phyloP scores from a whole-genome alignment of 352 stramenopile species.

The Pythium insidiosum region DNA sequence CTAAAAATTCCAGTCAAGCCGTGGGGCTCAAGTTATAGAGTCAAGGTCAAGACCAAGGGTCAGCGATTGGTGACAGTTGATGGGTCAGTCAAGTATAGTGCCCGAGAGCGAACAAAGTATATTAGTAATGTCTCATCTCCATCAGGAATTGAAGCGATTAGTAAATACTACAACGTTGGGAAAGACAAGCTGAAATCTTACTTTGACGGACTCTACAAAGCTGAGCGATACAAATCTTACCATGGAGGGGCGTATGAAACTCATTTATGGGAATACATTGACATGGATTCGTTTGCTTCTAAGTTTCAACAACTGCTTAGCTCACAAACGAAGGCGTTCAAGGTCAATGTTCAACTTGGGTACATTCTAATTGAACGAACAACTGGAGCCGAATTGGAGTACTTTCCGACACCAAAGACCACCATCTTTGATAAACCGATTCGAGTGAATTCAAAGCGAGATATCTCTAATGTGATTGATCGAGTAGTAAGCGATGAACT shows the following conservation, averaged over 20 bases:
- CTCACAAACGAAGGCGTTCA: slow-evolving; percentile 8
- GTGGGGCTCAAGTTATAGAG: slow-evolving; percentile 1
- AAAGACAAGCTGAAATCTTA: not conserved
- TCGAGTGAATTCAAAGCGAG: slow-evolving; percentile 9
- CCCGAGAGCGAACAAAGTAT: not conserved
- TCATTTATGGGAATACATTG: not conserved
- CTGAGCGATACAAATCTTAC: not conserved
- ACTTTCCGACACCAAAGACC: slow-evolving; percentile 7
- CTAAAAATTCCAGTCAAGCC: not conserved
- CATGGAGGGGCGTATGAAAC: not conserved
- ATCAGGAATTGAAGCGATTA: not conserved
- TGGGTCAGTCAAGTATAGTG: not conserved
- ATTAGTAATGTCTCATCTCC: not conserved
- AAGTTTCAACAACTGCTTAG: not conserved
- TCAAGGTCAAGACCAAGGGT: not conserved
- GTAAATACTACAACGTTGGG: not conserved
- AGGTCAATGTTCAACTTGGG: slow-evolving; percentile 13
- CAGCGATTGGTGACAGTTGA: not conserved
- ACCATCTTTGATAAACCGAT: slow-evolving; percentile 9
- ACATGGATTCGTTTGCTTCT: not conserved
- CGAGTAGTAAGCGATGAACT: slow-evolving; percentile 6
- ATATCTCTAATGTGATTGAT: slow-evolving; percentile 13
- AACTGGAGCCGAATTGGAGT: not conserved
- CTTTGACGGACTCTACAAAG: not conserved
- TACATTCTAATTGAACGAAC: slow-evolving; percentile 6